These are phyloP conservation scores for Calonectria pseudoturangicola DNA, from an alignment of 2,329 filamentous ascomycete genomes.

Conservation along the genomic window DNA sequence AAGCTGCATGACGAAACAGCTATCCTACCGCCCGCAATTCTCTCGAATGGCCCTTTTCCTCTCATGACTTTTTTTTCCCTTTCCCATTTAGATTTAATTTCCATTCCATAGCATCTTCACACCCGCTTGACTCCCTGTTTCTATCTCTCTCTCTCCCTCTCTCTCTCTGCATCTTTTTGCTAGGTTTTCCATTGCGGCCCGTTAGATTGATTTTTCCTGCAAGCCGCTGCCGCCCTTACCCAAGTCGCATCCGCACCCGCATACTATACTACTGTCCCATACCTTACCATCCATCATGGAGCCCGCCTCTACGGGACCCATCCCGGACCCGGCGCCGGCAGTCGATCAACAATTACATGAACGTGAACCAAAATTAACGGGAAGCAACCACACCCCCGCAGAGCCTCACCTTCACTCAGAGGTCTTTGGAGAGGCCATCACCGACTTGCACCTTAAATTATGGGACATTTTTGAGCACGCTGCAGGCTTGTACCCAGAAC, in stretches of 20 bases:
- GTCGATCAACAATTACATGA: conserved; percentile 17
- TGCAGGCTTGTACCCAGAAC: conserved; percentile 53
- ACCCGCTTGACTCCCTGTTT: not conserved
- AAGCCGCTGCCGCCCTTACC: no score
- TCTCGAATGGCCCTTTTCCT: not conserved
- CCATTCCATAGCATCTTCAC: conserved; percentile 3
- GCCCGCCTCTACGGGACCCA: not conserved
- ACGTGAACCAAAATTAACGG: conserved; percentile 15
- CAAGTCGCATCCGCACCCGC: no score
- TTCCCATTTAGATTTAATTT: not conserved
- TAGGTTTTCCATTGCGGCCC: no score
- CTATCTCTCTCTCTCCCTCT: not conserved
- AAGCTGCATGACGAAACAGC: conserved; percentile 29
- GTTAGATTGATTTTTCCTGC: no score
- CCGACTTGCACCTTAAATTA: conserved; percentile 55
- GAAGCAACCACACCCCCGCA: conserved; percentile 11
- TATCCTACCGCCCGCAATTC: conserved; percentile 7
- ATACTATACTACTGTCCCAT: no score
- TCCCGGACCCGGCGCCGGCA: conserved; percentile 6
- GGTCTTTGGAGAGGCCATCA: conserved; percentile 52
- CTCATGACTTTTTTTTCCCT: not conserved
- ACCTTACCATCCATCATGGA: not conserved
- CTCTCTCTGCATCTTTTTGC: no score
- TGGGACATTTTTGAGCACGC: conserved; percentile 59
- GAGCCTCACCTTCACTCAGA: conserved; percentile 46